Evolutionary conservation across 2,329 filamentous ascomycete genomes (phyloP).

Genomic region (Alternaria brassicae): DNA sequence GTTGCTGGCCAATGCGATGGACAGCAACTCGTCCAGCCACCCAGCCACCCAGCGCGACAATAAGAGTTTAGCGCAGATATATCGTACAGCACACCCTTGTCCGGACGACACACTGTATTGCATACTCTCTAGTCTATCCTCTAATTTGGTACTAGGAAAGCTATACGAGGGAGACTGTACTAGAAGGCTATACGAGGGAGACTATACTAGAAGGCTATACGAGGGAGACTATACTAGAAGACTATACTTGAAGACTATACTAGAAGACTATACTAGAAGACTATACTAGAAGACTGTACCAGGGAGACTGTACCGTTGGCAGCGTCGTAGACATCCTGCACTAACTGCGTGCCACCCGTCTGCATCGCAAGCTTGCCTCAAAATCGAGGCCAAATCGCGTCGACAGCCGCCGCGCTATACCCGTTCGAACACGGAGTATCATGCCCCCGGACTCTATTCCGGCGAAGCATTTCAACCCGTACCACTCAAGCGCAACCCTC

Average conservation of each 20-base stretch:
- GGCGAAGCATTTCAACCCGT: slow-evolving; percentile 7
- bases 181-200: no score
- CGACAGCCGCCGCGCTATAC: slow-evolving; percentile 5
- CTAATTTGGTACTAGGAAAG: no score
- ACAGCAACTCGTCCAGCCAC: neutral
- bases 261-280: no score
- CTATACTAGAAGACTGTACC: no score
- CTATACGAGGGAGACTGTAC: neutral
- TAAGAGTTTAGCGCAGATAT: neutral
- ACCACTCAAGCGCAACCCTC: slow-evolving; percentile 5
- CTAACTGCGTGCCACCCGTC: no score
- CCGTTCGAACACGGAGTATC: slow-evolving; percentile 18
- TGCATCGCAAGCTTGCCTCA: no score
- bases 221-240: no score
- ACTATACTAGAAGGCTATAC: no score
- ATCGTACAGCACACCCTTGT: neutral
- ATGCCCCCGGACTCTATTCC: slow-evolving; percentile 1
- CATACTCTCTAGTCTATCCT: neutral
- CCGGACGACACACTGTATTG: neutral
- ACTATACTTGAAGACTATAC: no score
- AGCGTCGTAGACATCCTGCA: neutral
- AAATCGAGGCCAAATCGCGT: neutral
- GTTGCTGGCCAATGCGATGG: neutral
- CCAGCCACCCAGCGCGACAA: neutral
- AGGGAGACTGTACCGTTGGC: neutral